Base-by-base conservation (phyloP, 2,329 filamentous ascomycete genomes). In the Pseudocercospora pini-densiflorae region DNA sequence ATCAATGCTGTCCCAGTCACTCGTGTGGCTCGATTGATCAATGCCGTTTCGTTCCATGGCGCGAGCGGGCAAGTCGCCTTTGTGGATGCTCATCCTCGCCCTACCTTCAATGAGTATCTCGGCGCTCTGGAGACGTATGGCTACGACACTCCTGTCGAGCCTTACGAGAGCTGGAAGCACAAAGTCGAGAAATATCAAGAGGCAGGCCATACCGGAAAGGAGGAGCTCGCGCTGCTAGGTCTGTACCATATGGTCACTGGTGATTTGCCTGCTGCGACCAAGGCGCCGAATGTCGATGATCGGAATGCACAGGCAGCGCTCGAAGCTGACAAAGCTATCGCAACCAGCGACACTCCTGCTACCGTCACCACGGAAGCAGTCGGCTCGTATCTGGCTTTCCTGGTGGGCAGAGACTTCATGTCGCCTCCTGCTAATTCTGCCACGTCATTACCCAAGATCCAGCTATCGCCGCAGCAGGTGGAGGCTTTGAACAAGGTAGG, bases 1-100 rank as follows among this genome's bases (percentile, higher is more conserved):
- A 88, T 97, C 79, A 98, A 97, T 81, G 88, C 90, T 78, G 91
- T 97, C 0, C 94, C 94, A 0, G 93, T 97, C 27, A 88, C 89
- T 68, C 92, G 97, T 71, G 93, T 97, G 40, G 87, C 90, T 1
- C 85, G 88, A n/a, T 87, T 97, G 7, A 90, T 97, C 27, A 88
- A 93, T 19, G 92, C 93, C 0, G 84, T 90, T 5, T 86, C 88
- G 0, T 84, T 96, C 72, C 86, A 90, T 74, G 82, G 86, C 66
- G 66, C 69, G 47, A 71, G 70, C 51, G 71, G 72, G 16, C 70
- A 61, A 7, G 92, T 97, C 5, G 86, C 88, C 1, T 92, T 97
- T 72, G 89, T 95, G 57, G 96, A 93, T 1, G 87, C 87, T 2
- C 92, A 94, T 77, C 93, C 93, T 1, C 85, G 92, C 16, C 85